Evolutionary conservation across 768 basidiomycete genomes (phyloP), one percentile per base, ranked within the genome.

Genomic region (Lyophyllum atratum): DNA sequence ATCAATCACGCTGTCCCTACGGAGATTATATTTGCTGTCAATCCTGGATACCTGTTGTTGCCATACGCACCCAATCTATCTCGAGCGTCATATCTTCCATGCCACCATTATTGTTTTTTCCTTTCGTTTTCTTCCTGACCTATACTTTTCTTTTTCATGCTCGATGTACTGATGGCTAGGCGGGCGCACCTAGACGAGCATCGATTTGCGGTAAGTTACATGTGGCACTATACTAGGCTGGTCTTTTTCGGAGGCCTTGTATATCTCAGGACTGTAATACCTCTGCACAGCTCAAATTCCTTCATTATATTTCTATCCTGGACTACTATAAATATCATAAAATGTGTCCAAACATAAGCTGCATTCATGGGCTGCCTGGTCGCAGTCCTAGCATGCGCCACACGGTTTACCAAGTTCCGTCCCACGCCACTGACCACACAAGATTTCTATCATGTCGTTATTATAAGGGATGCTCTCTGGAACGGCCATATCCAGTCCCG

Each of bases 101-200:
- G 24, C 49, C 45, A 42, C 22, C 28, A 17, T 43, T 37, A 19
- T 46, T 42, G 17, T 19, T 21, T 25, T 43, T 39, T 50, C n/a
- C 39, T 45, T 54, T 25, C 29, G 21, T 46, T 55, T 59, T 37
- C 26, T 29, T 37, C 22, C 39, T 34, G 33, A 21, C 24, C 40
- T 42, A 43, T 25, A 15, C 22, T 43, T 9, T 28, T 44, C 21
- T 31, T 12, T 53, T n/a, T 53, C n/a, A 14, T 53, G 44, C 40
- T 14, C 52, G 42, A 51, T 46, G n/a, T 54, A 59, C 44, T 54
- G 45, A 52, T 33, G 46, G 51, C 37, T 44, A 49, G 46, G 46
- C 34, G 49, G 29, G 33, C 29, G 44, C 44, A 52, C 25, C 40
- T 44, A 53, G 46, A 56, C 37, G 39, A 53, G 26, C 51, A 37